Percentiles rank a stretch among this genome's conserved stretches.
Conservation (phyloP, 2,329 filamentous ascomycete genomes). For the Thielaviopsis punctulata region DNA sequence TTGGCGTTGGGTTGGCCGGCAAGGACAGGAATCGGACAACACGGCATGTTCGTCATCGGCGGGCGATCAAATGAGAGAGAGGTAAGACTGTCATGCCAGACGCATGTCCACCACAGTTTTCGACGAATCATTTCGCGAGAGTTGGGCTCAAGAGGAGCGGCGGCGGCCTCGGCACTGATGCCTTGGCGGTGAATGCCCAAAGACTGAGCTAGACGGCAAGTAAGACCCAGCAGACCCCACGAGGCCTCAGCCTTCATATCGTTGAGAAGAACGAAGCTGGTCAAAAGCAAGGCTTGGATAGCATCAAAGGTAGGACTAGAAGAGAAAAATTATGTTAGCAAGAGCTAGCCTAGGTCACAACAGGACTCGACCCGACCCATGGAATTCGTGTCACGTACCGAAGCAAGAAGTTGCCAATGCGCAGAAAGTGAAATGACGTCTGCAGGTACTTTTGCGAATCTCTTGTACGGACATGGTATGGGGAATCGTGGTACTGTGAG, state of each 20-base stretch:
- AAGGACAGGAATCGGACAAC: conserved; percentile 34
- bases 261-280: conserved; percentile 46
- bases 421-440: conserved; percentile 47
- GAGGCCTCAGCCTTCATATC: conserved; percentile 55
- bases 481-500: conserved; percentile 48
- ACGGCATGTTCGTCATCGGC: conserved; percentile 44
- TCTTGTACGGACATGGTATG: conserved; percentile 41
- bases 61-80: conserved; percentile 50
- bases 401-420: conserved; percentile 45
- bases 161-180: conserved; percentile 28
- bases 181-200: conserved; percentile 37
- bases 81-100: conserved; percentile 50
- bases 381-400: conserved; percentile 21
- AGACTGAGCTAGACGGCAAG: conserved; percentile 47
- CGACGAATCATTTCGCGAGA: conserved; percentile 38
- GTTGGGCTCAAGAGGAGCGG: conserved; percentile 26
- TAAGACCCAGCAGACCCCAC: conserved; percentile 47
- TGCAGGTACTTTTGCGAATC: conserved; percentile 45
- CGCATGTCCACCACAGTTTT: conserved; percentile 46
- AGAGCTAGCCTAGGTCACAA: neutral
- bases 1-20: conserved; percentile 27
- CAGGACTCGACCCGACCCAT: neutral
- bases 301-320: conserved; percentile 46
- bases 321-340: conserved; percentile 8
- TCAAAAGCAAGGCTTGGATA: conserved; percentile 45